Percentiles rank a stretch among this genome's conserved stretches.
Conservation (phyloP, 2,329 filamentous ascomycete species). For the Diplocarpon mali region DNA sequence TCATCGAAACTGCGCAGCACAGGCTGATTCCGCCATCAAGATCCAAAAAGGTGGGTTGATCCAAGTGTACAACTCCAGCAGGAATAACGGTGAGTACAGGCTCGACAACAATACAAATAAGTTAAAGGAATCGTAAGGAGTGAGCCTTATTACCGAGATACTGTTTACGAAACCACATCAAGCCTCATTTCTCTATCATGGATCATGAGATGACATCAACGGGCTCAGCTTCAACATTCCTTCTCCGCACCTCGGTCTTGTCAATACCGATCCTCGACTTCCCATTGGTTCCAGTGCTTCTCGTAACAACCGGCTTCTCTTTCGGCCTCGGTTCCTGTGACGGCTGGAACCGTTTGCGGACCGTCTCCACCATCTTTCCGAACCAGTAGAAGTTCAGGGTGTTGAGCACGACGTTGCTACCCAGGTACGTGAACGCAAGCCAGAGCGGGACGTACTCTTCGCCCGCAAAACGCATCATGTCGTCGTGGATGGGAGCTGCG, state of each 20-base stretch:
- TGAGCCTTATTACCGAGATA: no score
- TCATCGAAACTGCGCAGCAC: no score
- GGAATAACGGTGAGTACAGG: no score
- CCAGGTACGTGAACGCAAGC: constrained; percentile 57
- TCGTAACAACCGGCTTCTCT: constrained; percentile 22
- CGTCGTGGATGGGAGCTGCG: constrained; percentile 22
- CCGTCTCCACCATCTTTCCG: constrained; percentile 71
- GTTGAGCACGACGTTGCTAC: constrained; percentile 62
- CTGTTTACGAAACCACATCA: no score
- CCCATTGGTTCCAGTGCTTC: constrained; percentile 23
- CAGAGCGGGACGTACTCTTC: constrained; percentile 52
- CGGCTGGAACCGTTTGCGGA: constrained; percentile 63
- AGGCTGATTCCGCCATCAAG: no score
- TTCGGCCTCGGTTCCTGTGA: constrained; percentile 28
- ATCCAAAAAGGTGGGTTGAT: no score
- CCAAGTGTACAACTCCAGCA: no score
- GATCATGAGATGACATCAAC: constrained; percentile 15
- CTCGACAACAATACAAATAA: no score
- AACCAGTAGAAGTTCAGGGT: constrained; percentile 79
- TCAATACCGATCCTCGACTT: constrained; percentile 22
- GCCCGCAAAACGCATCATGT: constrained; percentile 40
- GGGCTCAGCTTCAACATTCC: constrained; percentile 18
- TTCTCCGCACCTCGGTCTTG: constrained; percentile 25
- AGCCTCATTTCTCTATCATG: no score
- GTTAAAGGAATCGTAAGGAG: no score